Conservation (phyloP, 805 yeast species). For the Tanozyma kutaoensis region DNA sequence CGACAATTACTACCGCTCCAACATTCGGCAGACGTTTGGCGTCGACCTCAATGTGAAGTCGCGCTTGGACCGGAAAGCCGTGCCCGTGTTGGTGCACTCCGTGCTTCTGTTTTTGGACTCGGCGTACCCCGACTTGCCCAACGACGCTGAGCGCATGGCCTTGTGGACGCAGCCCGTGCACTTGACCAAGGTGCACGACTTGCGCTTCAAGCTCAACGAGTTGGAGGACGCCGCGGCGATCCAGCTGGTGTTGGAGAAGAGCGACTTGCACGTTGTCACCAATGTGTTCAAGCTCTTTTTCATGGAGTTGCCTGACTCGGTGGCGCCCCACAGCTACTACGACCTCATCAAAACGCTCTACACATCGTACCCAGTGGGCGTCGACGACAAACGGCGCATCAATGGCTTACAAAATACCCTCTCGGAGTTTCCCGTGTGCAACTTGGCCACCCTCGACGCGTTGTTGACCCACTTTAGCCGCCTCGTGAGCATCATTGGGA, state of each 20-base stretch:
- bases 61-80: conserved; percentile 57
- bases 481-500: conserved; percentile 35
- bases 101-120: conserved; percentile 55
- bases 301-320: conserved; percentile 68
- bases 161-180: conserved; percentile 61
- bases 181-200: conserved; percentile 42
- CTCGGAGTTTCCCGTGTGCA: conserved; percentile 53
- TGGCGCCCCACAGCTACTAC: conserved; percentile 50
- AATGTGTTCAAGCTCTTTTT: conserved; percentile 60
- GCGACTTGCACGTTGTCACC: conserved; percentile 47
- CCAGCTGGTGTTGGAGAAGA: conserved; percentile 18
- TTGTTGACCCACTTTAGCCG: conserved; percentile 65
- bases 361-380: conserved; percentile 16
- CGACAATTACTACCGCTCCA: conserved; percentile 68
- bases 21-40: conserved; percentile 63
- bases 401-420: conserved; percentile 55
- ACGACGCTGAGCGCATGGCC: conserved; percentile 55
- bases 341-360: conserved; percentile 62
- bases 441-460: conserved; percentile 70
- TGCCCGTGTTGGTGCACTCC: conserved; percentile 54
- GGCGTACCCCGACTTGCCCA: conserved; percentile 52
- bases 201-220: conserved; percentile 42
- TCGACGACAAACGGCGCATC: conserved; percentile 28
- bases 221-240: conserved; percentile 14
- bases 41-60: conserved; percentile 62